phyloP scores from a whole-genome alignment of 352 stramenopile species.

The Globisporangium polare region DNA sequence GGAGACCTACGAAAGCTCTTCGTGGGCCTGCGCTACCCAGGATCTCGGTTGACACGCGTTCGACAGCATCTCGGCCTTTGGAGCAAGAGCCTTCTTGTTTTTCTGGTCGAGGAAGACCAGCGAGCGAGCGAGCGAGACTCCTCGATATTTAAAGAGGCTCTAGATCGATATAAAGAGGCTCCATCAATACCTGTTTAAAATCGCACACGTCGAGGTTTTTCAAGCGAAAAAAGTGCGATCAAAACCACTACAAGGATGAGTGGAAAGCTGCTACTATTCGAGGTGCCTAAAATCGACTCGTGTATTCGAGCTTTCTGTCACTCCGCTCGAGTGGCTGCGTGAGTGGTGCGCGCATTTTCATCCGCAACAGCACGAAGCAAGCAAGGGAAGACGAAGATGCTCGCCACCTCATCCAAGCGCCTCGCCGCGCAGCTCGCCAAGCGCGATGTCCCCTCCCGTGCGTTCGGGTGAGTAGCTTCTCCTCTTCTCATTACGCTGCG shows the following conservation, averaged over 20 bases:
- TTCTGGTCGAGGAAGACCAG: too few species aligned
- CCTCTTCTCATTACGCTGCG: not conserved
- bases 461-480: constrained; percentile 51
- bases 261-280: not conserved
- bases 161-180: too few species aligned
- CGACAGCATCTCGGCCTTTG: too few species aligned
- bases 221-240: not conserved
- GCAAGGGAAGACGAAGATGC: constrained; percentile 5
- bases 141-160: too few species aligned
- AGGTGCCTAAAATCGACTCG: not conserved
- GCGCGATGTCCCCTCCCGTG: constrained; percentile 44
- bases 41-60: too few species aligned
- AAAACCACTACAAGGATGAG: not conserved
- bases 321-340: not conserved
- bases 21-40: too few species aligned
- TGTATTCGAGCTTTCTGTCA: not conserved
- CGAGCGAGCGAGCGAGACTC: too few species aligned
- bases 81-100: too few species aligned
- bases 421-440: constrained; percentile 20
- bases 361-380: not conserved
- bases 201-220: not conserved
- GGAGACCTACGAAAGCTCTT: too few species aligned
- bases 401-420: constrained; percentile 8
- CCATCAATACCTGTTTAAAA: too few species aligned
- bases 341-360: constrained; percentile 2